Conservation (phyloP, 371 early-diverging fungal genomes). For the Apophysomyces variabilis region DNA sequence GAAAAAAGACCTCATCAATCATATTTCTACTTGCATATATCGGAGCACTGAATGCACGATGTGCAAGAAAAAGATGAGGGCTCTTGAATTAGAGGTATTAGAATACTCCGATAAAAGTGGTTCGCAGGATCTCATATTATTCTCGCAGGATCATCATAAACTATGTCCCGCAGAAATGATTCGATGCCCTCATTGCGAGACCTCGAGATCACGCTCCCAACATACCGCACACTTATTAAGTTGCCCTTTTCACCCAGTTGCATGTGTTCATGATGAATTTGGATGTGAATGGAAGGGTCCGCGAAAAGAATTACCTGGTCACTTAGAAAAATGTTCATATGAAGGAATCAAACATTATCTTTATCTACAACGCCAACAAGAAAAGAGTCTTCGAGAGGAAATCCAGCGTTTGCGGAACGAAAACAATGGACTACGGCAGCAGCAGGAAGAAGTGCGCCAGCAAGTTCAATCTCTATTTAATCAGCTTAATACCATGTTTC, state of each 20-base stretch:
- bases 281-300: conserved; percentile 72
- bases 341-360: conserved; percentile 66
- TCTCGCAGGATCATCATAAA: conserved; percentile 56
- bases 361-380: conserved; percentile 47
- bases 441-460: conserved; percentile 43
- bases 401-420: conserved; percentile 45
- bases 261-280: conserved; percentile 55
- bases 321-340: conserved; percentile 58
- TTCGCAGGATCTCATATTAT: not conserved
- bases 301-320: conserved; percentile 42
- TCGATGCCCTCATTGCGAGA: conserved; percentile 63
- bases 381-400: conserved; percentile 52
- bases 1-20: conserved; percentile 60
- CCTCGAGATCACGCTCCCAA: conserved; percentile 51
- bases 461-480: conserved; percentile 50
- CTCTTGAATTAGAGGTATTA: conserved; percentile 52
- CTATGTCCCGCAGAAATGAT: conserved; percentile 65
- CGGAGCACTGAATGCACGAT: conserved; percentile 62
- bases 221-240: conserved; percentile 54
- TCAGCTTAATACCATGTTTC: conserved; percentile 45
- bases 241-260: conserved; percentile 56
- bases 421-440: conserved; percentile 49
- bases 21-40: conserved; percentile 63
- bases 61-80: conserved; percentile 61
- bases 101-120: not conserved